These are phyloP conservation scores for Mucor circinelloides DNA, from an alignment of 371 early-diverging fungal genomes.

Conservation along the genomic window DNA sequence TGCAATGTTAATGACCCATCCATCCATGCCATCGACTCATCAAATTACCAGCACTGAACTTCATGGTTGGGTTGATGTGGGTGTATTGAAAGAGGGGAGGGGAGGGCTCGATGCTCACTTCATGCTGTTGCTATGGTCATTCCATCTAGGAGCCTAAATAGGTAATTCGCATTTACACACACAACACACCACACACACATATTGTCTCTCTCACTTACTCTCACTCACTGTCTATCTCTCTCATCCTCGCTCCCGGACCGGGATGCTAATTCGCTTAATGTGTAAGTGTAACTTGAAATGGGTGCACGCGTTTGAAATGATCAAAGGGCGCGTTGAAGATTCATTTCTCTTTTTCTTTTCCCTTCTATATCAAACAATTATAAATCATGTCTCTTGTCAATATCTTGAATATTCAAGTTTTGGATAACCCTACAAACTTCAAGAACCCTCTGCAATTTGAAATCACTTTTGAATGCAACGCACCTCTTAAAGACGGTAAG, in stretches of 20 bases:
- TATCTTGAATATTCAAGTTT: conserved; percentile 82
- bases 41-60: conserved; percentile 42
- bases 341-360: neutral
- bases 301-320: neutral
- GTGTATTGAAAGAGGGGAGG: conserved; percentile 21
- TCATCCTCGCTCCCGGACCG: neutral
- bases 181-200: too few relatives aligned
- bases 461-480: conserved; percentile 95
- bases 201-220: too few relatives aligned
- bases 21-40: neutral
- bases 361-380: neutral
- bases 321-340: neutral
- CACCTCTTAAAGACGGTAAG: conserved; percentile 85
- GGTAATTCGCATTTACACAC: too few relatives aligned
- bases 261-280: neutral
- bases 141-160: neutral
- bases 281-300: neutral
- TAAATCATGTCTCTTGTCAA: conserved; percentile 80
- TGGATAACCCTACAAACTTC: conserved; percentile 84
- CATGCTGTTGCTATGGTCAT: neutral
- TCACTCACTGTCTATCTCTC: neutral
- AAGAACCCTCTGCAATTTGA: conserved; percentile 85
- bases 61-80: conserved; percentile 29
- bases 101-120: conserved; percentile 1
- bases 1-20: conserved; percentile 10